These are phyloP conservation scores for Rhododendron vialii DNA, from an alignment of 148 eudicot species.

Conservation along the genomic window DNA sequence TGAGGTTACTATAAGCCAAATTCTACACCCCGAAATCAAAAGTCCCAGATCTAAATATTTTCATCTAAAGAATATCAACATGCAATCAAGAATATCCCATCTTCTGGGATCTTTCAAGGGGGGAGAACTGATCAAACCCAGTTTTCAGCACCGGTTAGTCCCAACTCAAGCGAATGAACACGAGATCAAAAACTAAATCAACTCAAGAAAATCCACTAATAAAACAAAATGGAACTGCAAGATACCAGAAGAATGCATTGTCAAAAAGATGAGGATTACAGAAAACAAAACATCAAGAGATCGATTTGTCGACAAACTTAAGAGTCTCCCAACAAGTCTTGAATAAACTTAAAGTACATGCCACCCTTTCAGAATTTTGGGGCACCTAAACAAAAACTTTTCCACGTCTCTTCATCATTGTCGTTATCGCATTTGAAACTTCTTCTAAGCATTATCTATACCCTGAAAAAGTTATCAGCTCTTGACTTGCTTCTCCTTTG, in stretches of 20 bases:
- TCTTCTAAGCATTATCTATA: neutral
- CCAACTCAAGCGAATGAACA: neutral
- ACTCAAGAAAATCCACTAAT: neutral
- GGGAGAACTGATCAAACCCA: neutral
- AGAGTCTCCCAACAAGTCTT: neutral
- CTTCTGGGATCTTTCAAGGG: neutral
- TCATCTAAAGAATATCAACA: neutral
- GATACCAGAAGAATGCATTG: too few relatives aligned
- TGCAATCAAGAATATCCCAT: neutral
- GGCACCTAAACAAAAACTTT: conserved; percentile 6
- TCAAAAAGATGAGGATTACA: neutral
- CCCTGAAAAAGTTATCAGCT: conserved; percentile 8
- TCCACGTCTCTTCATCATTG: conserved; percentile 9
- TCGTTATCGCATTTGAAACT: conserved; percentile 4
- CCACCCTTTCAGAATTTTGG: neutral
- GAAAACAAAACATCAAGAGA: neutral
- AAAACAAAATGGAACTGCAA: neutral
- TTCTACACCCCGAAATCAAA: neutral
- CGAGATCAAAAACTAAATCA: neutral
- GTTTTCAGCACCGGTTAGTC: neutral
- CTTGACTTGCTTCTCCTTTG: conserved; percentile 35
- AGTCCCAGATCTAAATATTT: neutral
- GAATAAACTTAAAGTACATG: conserved; percentile 1
- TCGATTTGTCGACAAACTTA: neutral
- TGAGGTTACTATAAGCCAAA: neutral